Evolutionary conservation across 768 basidiomycete species (phyloP).

Genomic region (Tricholoma bakamatsutake): DNA sequence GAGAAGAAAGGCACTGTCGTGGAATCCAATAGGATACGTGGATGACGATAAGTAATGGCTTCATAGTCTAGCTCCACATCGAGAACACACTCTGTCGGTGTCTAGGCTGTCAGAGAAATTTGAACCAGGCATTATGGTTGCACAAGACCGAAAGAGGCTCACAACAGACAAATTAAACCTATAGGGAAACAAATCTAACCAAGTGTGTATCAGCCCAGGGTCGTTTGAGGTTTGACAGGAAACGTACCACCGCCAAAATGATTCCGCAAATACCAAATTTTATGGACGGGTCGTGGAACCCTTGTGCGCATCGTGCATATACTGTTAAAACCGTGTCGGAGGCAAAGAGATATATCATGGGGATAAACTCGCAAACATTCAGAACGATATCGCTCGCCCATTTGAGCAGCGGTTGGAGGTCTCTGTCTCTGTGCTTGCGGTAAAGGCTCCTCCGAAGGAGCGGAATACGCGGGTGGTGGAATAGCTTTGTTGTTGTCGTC

Average conservation of each 20-base stretch:
- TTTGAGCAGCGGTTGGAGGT: slow-evolving; percentile 1
- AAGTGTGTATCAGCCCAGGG: neutral
- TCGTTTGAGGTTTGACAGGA: neutral
- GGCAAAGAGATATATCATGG: neutral
- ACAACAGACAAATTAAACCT: slow-evolving; percentile 14
- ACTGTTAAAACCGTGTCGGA: slow-evolving; percentile 1
- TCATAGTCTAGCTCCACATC: slow-evolving; percentile 5
- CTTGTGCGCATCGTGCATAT: slow-evolving; percentile 12
- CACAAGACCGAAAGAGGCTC: neutral
- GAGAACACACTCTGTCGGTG: slow-evolving; percentile 6
- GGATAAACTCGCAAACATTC: slow-evolving; percentile 6
- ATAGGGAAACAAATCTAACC: slow-evolving; percentile 11
- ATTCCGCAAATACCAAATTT: slow-evolving; percentile 15
- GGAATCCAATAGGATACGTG: neutral
- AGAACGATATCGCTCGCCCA: slow-evolving; percentile 13
- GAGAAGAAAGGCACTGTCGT: neutral
- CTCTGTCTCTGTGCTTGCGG: neutral
- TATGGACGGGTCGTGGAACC: slow-evolving; percentile 5
- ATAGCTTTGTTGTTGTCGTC: neutral
- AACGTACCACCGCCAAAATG: slow-evolving; percentile 12
- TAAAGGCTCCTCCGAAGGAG: neutral
- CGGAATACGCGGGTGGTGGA: neutral
- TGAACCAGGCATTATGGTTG: neutral
- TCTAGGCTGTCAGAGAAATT: slow-evolving; percentile 2
- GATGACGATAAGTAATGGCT: neutral